These are phyloP conservation scores for Drechslerella coelobrocha DNA, from an alignment of 2,329 filamentous ascomycete genomes.

Conservation along the genomic window DNA sequence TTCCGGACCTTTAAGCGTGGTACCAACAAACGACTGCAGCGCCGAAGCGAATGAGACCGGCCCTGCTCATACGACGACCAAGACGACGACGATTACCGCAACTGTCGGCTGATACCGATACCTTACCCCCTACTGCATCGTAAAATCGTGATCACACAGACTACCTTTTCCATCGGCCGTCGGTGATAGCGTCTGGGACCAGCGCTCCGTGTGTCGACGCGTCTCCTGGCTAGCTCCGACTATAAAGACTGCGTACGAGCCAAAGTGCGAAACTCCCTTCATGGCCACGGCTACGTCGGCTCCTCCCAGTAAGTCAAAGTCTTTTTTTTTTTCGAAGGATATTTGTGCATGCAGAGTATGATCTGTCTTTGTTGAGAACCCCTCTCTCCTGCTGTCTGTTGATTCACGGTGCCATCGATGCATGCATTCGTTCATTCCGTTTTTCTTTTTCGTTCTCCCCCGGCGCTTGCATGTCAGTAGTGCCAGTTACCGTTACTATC, in stretches of 20 bases:
- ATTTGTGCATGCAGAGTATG: not conserved
- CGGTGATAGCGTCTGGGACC: slow-evolving; percentile 24
- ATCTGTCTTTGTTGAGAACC: slow-evolving; percentile 6
- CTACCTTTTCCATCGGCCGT: not conserved
- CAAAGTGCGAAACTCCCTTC: slow-evolving; percentile 22
- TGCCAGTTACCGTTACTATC: slow-evolving; percentile 2
- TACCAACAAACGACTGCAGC: not conserved
- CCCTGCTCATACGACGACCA: not conserved
- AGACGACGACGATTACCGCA: not conserved
- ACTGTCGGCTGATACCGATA: not conserved
- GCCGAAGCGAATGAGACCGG: slow-evolving; percentile 3
- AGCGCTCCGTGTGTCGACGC: slow-evolving; percentile 39
- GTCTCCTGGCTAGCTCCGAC: slow-evolving; percentile 33
- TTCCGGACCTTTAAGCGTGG: not conserved
- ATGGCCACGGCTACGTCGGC: slow-evolving; percentile 46
- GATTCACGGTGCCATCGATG: not conserved
- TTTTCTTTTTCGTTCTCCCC: not conserved
- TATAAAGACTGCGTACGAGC: slow-evolving; percentile 32
- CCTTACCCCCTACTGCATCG: not conserved
- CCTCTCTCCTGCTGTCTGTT: not conserved
- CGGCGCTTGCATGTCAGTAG: not conserved
- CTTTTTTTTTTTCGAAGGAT: not conserved
- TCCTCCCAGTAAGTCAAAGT: slow-evolving; percentile 36
- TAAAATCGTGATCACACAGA: not conserved
- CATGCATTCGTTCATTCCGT: not conserved